Evolutionary conservation across 2,329 filamentous ascomycete genomes (phyloP), one percentile per base, ranked within the genome.

Genomic region (Trichoderma koningiopsis): DNA sequence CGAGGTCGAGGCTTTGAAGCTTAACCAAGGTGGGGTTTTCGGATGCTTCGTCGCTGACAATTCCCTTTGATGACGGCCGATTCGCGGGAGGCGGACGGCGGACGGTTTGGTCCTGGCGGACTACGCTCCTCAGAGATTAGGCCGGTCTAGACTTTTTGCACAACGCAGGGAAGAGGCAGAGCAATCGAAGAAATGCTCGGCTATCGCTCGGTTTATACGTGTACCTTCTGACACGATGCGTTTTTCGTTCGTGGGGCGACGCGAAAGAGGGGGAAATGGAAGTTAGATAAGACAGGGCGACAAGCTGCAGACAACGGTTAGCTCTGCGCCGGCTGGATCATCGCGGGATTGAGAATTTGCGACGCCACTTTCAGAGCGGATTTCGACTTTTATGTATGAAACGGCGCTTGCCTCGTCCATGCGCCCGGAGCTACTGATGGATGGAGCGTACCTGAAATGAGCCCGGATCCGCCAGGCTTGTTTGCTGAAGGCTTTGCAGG

Each of bases 51-150:
- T 68, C 43, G 58, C 65, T 68, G 58, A 70, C 40, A 57, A 64
- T 57, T 29, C 49, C 40, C n/a, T 47, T 43, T 40, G 37, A 40
- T 40, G 49, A 43, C 65, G 64, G 69, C 69, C 69, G 59, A 70
- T 68, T 59, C 63, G 69, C 69, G 65, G 69, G 52, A 70, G 52
- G 60, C 53, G 65, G 57, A 68, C 47, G 67, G 65, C 68, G 68
- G 68, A 66, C 37, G 68, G 49, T 65, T 61, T 65, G 52, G 53
- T 66, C 53, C 62, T 61, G 62, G 53, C 47, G 53, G 56, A 55
- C 56, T 66, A 61, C 61, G 63, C 61, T 64, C 47, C 27, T 40
- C 43, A 29, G 62, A 43, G 63, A 52, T 63, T 70, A 70, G 68
- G 63, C 68, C 68, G 58, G 62, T 70, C 63, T 60, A 68, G 65